These are phyloP conservation scores for Podospora comata DNA, from an alignment of 495 filamentous ascomycete species.

Conservation along the genomic window DNA sequence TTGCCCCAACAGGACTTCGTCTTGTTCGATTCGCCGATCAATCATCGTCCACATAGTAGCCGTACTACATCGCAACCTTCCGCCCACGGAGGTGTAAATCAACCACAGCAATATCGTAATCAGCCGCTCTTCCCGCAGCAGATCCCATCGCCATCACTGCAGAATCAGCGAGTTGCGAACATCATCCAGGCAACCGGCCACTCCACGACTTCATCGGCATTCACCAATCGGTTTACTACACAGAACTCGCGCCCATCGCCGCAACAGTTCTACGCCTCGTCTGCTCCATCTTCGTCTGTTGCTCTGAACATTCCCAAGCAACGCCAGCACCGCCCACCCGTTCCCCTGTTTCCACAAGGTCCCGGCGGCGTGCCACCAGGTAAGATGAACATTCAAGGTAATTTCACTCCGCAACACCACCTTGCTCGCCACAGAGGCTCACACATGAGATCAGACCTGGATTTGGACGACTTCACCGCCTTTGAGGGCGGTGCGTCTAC, in stretches of 20 bases:
- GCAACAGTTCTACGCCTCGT: constrained; percentile 53
- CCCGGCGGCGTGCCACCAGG: constrained; percentile 41
- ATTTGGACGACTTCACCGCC: constrained; percentile 50
- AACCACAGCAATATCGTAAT: constrained; percentile 39
- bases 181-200: constrained; percentile 60
- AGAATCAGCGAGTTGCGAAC: constrained; percentile 57
- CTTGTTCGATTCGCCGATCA: constrained; percentile 50
- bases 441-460: constrained; percentile 46
- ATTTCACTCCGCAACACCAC: constrained; percentile 16
- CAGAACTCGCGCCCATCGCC: constrained; percentile 39
- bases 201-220: constrained; percentile 53
- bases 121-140: constrained; percentile 34
- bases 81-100: constrained; percentile 41
- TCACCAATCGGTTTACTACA: constrained; percentile 54
- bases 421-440: constrained; percentile 33
- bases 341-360: constrained; percentile 52
- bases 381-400: constrained; percentile 51
- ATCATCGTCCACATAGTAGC: constrained; percentile 47
- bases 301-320: constrained; percentile 43
- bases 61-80: constrained; percentile 41
- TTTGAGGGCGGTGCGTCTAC: constrained; percentile 51
- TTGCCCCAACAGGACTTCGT: constrained; percentile 53
- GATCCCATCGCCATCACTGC: constrained; percentile 40
- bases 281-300: constrained; percentile 46
- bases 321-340: constrained; percentile 49